Evolutionary conservation across 129 eudicot genomes (phyloP).

Genomic region (Silybum marianum): DNA sequence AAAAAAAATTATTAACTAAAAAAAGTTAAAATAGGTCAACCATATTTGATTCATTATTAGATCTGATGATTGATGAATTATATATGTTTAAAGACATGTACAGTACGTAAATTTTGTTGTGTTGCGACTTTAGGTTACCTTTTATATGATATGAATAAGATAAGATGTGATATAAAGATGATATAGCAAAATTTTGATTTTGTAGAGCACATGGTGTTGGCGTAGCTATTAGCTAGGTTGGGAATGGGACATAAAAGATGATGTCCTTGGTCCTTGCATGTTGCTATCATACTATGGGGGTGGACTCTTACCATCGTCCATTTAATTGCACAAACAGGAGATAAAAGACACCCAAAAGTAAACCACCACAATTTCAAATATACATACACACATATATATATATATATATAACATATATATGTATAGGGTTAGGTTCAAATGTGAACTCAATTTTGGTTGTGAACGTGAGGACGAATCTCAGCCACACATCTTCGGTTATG

Average conservation of each 20-base stretch:
- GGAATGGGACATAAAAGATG: conserved; percentile 1
- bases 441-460: no score
- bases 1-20: no score
- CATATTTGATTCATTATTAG: not conserved
- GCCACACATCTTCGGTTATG: no score
- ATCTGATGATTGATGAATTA: not conserved
- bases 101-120: not conserved
- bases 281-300: not conserved
- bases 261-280: conserved; percentile 17
- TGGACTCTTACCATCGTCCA: conserved; percentile 13
- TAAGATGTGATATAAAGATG: not conserved
- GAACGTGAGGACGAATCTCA: no score
- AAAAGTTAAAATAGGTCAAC: not conserved
- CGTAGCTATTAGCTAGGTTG: not conserved
- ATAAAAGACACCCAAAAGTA: not conserved
- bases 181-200: no score
- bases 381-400: not conserved
- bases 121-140: not conserved
- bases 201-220: not conserved
- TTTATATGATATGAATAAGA: not conserved
- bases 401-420: not conserved
- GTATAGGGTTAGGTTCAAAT: not conserved
- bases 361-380: not conserved
- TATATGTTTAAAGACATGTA: not conserved
- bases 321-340: not conserved